Percentiles rank a stretch among this genome's conserved stretches.
phyloP scores from a whole-genome alignment of 2,329 filamentous ascomycete genomes.

The Cladosporium colombiae region DNA sequence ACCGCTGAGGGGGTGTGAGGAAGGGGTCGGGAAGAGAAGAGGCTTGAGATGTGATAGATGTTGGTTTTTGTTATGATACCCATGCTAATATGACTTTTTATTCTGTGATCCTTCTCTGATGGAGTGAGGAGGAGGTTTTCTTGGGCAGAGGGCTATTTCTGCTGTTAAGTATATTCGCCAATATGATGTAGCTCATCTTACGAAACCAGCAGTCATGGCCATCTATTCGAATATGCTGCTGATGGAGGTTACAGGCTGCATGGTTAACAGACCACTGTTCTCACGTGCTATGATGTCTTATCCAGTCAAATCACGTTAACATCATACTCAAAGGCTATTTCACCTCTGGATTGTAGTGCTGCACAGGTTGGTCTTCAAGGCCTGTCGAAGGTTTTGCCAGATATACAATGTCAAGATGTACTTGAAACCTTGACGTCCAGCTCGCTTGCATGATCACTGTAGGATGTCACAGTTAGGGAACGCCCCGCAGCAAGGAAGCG shows the following conservation, averaged over 20 bases:
- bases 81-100: slow-evolving; percentile 1
- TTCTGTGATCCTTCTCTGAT: background rate
- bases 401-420: background rate
- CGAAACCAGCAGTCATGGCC: background rate
- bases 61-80: background rate
- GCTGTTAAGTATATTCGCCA: background rate
- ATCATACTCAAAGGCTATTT: background rate
- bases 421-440: background rate
- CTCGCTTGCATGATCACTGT: background rate
- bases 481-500: background rate
- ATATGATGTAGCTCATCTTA: background rate
- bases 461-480: background rate
- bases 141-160: background rate
- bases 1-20: background rate
- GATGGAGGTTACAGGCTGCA: background rate
- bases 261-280: background rate
- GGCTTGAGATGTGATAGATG: background rate
- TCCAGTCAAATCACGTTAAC: background rate
- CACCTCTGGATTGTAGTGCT: background rate
- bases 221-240: background rate
- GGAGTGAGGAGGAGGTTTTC: background rate
- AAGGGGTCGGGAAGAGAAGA: background rate
- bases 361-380: background rate
- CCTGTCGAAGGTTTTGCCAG: background rate
- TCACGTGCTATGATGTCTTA: background rate